Evolutionary conservation across 306 rosid genomes (phyloP).

Genomic region (Corylus heterophylla): DNA sequence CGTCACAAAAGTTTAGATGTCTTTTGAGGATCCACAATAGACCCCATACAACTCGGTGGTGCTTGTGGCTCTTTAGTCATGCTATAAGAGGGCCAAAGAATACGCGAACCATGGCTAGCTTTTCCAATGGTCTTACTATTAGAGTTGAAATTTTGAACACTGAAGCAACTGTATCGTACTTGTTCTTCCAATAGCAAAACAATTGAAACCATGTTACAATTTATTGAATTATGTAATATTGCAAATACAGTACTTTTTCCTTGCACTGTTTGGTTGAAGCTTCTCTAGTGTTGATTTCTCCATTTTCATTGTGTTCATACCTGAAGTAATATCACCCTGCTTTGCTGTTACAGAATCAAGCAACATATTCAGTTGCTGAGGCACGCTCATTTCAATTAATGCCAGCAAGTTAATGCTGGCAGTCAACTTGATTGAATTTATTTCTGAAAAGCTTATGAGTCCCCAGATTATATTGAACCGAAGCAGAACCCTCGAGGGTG

Average conservation of each 20-base stretch:
- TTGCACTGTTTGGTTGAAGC: neutral
- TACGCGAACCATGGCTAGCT: neutral
- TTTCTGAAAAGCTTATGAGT: slow-evolving; percentile 45
- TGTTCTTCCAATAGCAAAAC: neutral
- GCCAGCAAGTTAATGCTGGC: slow-evolving; percentile 82
- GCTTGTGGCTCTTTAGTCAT: neutral
- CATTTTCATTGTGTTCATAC: neutral
- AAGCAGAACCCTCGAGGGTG: slow-evolving; percentile 65
- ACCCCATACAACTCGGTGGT: neutral
- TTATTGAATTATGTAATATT: neutral
- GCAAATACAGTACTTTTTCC: neutral
- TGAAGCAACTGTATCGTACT: neutral
- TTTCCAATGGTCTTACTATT: neutral
- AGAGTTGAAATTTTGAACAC: neutral
- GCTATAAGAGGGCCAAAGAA: neutral
- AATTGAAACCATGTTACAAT: neutral
- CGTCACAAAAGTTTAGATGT: no score
- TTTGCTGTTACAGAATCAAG: slow-evolving; percentile 32
- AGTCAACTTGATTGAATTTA: slow-evolving; percentile 33
- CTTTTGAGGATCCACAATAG: neutral
- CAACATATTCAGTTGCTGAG: slow-evolving; percentile 26
- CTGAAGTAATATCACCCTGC: slow-evolving; percentile 15
- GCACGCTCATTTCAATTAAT: slow-evolving; percentile 37
- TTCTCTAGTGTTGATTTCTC: neutral
- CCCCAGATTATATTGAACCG: slow-evolving; percentile 35